Base-by-base conservation (phyloP, 441 rosid genomes). In the Geranium incanum region DNA sequence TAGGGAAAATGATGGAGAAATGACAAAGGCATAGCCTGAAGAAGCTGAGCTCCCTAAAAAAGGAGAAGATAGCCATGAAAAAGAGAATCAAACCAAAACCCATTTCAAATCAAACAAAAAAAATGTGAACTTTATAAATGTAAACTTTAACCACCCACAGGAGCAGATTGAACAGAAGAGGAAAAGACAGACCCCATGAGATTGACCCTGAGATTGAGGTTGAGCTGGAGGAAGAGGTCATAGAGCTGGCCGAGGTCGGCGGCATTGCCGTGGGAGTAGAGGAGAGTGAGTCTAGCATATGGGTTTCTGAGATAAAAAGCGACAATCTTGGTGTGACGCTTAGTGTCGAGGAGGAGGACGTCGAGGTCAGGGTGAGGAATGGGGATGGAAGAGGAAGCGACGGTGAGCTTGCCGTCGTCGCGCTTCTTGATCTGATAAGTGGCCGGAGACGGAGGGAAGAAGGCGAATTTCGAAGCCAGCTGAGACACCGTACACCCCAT, bases 201-300 rank as follows among this genome's bases (percentile, higher is more conserved):
- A 80, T 95, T 95, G 76, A 95, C 98, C 78, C 95, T 79, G 77
- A 95, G 99, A 78, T 95, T 89, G 78, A 92, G 85, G 86, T 88
- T 91, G 78, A 95, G 96, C 86, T 92, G 98, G 52, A 95, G 92
- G 69, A 92, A 95, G 85, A 95, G 95, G 79, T 92, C 99, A 64
- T 92, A 89, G 75, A 95, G 96, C 78, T 95, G 99, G 65, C 98
- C 99, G 72, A 95, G 90, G 89, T 95, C 99, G 55, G 99, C 96
- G 5, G 98, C 99, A 86, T 95, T 95, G 70, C 99, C 99, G 76
- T 95, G 99, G 7, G 99, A 95, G 77, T 95, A 95, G 1, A 95
- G 87, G 72, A 95, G 77, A 65, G 99, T 95, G 76, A 91, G 96
- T 67, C 92, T 85, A 9, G 99, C 98, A 80, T 78, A 81, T 0